Base-by-base conservation (phyloP, 148 eudicot species). In the Chenopodium suecicum region DNA sequence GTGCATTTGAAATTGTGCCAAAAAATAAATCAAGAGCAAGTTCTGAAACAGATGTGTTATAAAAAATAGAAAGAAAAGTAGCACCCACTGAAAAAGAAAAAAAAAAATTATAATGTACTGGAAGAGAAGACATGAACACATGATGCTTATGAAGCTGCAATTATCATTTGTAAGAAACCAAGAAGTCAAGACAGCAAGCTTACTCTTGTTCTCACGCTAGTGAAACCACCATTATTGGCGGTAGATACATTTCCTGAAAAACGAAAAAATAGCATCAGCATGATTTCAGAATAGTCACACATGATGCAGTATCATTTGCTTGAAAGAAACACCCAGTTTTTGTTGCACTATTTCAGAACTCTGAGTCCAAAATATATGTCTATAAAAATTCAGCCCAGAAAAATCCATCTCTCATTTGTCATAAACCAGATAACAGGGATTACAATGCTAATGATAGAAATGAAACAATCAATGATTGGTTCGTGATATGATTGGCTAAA, bases 201-300 rank as follows among this genome's bases (percentile, higher is more conserved):
- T 79, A 94, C 99, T 91, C 80, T 88, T 78, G 98, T 96, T 87
- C 99, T 89, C 77, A 89, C 84, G 80, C 99, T 96, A 68, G 94
- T 87, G 83, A 96, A 96, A 32, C 99, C 99, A 58, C 99, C 99
- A 82, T 94, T 96, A 79, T 96, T 94, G 65, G 95, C 88, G 23
- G 98, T 94, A 44, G 98, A 92, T 79, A 96, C 95, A 83, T 88
- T 83, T 82, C 99, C 99, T 96, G 87, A 60, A 84, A 78, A 70
- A 14, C 54, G 83, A 78, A 70, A 20, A 12, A 62, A 8, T 32
- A 22, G 4, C 37, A 63, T 65, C 10, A 76, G 48, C 44, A 56
- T 69, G 75, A 77, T 54, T 37, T n/a, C 20, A 22, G 25, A 47
- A 31, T 46, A 65, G 32, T 63, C 83, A 63, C 56, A 62, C 17